A percentile compares a stretch with the other conserved stretches of the same genome.
Evolutionary conservation across 2,329 filamentous ascomycete species (phyloP).

Genomic region (Fonsecaea pedrosoi): DNA sequence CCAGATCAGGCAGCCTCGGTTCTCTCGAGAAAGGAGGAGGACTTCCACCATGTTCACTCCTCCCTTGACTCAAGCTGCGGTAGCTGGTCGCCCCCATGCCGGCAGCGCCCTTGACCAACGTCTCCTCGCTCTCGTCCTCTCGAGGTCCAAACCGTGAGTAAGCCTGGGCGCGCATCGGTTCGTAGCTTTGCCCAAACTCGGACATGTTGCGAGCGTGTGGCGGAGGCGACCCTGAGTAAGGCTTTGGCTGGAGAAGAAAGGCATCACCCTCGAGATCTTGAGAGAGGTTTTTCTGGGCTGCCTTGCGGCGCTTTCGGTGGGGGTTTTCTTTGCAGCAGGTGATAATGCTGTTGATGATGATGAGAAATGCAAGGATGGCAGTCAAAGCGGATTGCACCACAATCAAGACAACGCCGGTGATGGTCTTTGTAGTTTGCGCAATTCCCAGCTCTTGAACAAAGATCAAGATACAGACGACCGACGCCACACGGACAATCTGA

Average conservation of each 20-base stretch:
- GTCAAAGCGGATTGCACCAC: conserved; percentile 88
- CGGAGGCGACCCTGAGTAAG: conserved; percentile 22
- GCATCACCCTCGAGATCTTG: conserved; percentile 70
- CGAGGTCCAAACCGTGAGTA: conserved; percentile 24
- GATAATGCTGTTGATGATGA: conserved; percentile 86
- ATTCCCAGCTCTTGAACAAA: conserved; percentile 95
- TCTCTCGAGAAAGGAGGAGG: conserved; percentile 33
- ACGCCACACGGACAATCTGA: conserved; percentile 85
- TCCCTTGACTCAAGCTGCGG: conserved; percentile 33
- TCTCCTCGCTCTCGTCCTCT: conserved; percentile 32
- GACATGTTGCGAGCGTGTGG: conserved; percentile 29
- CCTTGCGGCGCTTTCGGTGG: conserved; percentile 85
- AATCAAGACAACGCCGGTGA: conserved; percentile 91
- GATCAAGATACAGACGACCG: conserved; percentile 84
- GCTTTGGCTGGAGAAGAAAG: conserved; percentile 69
- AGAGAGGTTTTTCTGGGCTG: conserved; percentile 89
- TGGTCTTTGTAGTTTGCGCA: conserved; percentile 87
- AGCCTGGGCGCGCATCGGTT: conserved; percentile 36
- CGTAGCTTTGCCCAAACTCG: conserved; percentile 30
- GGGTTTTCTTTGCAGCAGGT: conserved; percentile 86
- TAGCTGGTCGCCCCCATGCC: conserved; percentile 33
- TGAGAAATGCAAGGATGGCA: conserved; percentile 81
- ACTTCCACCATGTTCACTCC: conserved; percentile 25
- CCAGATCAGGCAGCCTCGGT: conserved; percentile 35
- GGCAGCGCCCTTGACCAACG: conserved; percentile 30